phyloP scores from a whole-genome alignment of 2,329 filamentous ascomycete genomes.

The Arthrobotrys iridis region DNA sequence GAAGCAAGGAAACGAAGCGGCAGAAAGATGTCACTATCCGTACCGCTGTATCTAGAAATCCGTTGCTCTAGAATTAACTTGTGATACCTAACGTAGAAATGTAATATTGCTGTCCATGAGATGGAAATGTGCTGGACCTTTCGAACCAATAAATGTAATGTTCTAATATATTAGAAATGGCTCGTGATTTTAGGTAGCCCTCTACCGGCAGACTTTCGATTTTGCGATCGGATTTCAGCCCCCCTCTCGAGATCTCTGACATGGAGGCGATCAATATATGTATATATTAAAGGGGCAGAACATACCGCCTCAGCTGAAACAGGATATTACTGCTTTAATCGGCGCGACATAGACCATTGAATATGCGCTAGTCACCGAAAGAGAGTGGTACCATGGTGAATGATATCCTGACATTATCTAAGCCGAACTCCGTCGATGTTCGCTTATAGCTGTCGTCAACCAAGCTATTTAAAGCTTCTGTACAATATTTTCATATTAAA shows the following conservation, averaged over 20 bases:
- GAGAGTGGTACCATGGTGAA: slow-evolving; percentile 75
- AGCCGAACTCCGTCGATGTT: slow-evolving; percentile 75
- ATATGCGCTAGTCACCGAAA: slow-evolving; percentile 83
- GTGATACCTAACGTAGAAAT: slow-evolving; percentile 66
- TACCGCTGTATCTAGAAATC: not conserved
- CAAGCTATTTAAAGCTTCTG: slow-evolving; percentile 46
- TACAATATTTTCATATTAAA: slow-evolving; percentile 38
- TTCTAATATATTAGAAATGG: slow-evolving; percentile 30
- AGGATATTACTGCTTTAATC: slow-evolving; percentile 62
- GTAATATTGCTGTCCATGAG: slow-evolving; percentile 70
- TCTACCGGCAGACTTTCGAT: slow-evolving; percentile 77
- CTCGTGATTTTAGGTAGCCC: slow-evolving; percentile 79
- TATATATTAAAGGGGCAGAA: slow-evolving; percentile 57
- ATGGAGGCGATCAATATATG: too few relatives aligned
- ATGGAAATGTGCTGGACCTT: slow-evolving; percentile 8
- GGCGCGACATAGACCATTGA: slow-evolving; percentile 81
- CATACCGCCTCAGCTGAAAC: slow-evolving; percentile 1
- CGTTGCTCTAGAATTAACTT: not conserved
- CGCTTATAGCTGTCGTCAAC: slow-evolving; percentile 70
- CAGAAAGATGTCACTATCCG: slow-evolving; percentile 66
- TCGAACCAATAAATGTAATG: not conserved
- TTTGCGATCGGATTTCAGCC: slow-evolving; percentile 74
- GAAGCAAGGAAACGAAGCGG: slow-evolving; percentile 81
- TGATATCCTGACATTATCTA: slow-evolving; percentile 73
- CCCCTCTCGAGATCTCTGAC: slow-evolving; percentile 38